Conservation (phyloP, 768 basidiomycete species). For the Collybia nuda region DNA sequence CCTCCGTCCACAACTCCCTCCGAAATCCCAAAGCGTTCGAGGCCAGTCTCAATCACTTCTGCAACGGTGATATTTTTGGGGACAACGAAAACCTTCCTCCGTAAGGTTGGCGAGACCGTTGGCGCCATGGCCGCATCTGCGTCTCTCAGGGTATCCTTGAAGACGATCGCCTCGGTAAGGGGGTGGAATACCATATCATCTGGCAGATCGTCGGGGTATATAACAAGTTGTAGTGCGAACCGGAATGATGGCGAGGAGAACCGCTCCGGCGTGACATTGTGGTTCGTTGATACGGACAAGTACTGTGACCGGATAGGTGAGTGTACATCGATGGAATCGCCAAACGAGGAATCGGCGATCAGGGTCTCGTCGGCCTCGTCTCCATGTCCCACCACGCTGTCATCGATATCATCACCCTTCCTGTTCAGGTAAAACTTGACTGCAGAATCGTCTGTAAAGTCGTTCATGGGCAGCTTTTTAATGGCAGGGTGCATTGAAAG, state of each 20-base stretch:
- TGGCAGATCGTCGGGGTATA: constrained; percentile 89
- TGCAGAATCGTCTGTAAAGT: constrained; percentile 94
- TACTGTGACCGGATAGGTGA: constrained; percentile 33
- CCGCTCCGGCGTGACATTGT: constrained; percentile 62
- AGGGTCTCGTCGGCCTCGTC: constrained; percentile 41
- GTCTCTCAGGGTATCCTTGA: constrained; percentile 70
- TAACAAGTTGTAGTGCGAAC: constrained; percentile 84
- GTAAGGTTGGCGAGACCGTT: constrained; percentile 55
- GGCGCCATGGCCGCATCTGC: constrained; percentile 43
- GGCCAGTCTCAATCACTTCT: constrained; percentile 89
- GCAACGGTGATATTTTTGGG: constrained; percentile 95
- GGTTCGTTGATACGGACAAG: constrained; percentile 38
- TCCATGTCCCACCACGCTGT: constrained; percentile 34
- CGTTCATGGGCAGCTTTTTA: constrained; percentile 91
- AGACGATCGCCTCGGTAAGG: constrained; percentile 90
- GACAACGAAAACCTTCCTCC: constrained; percentile 86
- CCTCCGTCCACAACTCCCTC: constrained; percentile 99
- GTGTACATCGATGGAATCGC: constrained; percentile 19
- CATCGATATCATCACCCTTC: constrained; percentile 40
- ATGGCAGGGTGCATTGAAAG: constrained; percentile 96
- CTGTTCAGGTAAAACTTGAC: constrained; percentile 97
- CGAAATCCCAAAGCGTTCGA: constrained; percentile 92
- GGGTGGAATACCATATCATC: constrained; percentile 96
- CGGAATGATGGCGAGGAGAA: constrained; percentile 82
- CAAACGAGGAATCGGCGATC: constrained; percentile 36